Evolutionary conservation across 208 protist species (phyloP), one percentile per base, ranked within the genome.

Genomic region (Acanthamoeba lenticulata): DNA sequence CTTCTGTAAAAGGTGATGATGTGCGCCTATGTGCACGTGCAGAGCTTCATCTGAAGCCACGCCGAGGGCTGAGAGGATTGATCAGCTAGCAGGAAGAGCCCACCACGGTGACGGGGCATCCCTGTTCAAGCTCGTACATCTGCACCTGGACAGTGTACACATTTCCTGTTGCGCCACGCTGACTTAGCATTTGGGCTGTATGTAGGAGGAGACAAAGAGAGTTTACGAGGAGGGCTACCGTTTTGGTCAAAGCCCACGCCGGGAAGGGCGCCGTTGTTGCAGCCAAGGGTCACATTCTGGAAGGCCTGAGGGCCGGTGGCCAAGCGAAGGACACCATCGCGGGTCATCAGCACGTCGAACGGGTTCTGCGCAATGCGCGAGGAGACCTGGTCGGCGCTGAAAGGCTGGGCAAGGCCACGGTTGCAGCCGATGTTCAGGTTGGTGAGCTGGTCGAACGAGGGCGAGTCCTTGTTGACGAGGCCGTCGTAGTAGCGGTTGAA

Each of bases 401-500:
- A 74, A 1, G 65, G 65, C 65, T 74, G 65, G 2, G 32, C 36
- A 9, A 42, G 4, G 29, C 65, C 65, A 1, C 36, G 7, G 17
- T 74, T 74, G 65, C 65, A 74, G 36, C 32, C 65, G 7, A 74
- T 11, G 36, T 6, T 34, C 15, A 21, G n/a, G n/a, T 38, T 74
- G 65, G 65, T 27, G 9, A 74, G n/a, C 1, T 40, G n/a, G n/a
- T 1, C 32, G 29, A 74, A 74, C 24, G 65, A 74, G 17, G 65
- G 65, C n/a, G 36, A 34, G 36, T 74, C 65, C 65, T 42, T 38
- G 65, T 74, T 74, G 32, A 38, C 65, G 2, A 74, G 65, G 5
- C 65, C 65, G 65, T 74, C 65, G 65, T 74, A 74, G 36, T 74
- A 74, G 36, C 65, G 65, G 17, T 74, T 74, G 65, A 21, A 74